Evolutionary conservation across 2,329 filamentous ascomycete genomes (phyloP).

Genomic region (Microdochium trichocladiopsis): DNA sequence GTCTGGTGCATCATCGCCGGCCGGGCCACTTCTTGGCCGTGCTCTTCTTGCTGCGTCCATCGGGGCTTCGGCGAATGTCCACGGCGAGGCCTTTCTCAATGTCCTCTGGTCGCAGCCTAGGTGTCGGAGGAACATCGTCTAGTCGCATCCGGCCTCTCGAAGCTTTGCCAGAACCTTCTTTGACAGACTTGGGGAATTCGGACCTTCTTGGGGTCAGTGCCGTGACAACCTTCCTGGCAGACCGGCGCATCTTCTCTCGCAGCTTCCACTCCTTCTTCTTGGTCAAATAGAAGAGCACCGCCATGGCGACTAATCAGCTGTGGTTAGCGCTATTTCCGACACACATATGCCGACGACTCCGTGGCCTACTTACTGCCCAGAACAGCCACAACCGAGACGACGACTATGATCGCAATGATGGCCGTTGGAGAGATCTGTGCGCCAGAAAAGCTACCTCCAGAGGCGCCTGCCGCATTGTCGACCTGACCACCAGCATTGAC

Average conservation of each 20-base stretch:
- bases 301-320: constrained; percentile 46
- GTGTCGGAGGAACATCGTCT: constrained; percentile 54
- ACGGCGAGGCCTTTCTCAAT: constrained; percentile 48
- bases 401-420: constrained; percentile 66
- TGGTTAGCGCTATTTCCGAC: background rate
- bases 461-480: constrained; percentile 55
- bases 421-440: constrained; percentile 61
- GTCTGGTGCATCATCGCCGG: background rate
- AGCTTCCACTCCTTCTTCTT: constrained; percentile 84
- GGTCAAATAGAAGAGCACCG: constrained; percentile 68
- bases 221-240: constrained; percentile 53
- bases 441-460: constrained; percentile 52
- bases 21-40: constrained; percentile 9
- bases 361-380: constrained; percentile 53
- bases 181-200: constrained; percentile 54
- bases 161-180: constrained; percentile 27
- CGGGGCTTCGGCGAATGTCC: constrained; percentile 12
- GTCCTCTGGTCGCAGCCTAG: constrained; percentile 45
- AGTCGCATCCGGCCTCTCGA: constrained; percentile 35
- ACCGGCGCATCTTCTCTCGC: constrained; percentile 63
- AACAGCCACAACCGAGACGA: constrained; percentile 60
- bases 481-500: constrained; percentile 24
- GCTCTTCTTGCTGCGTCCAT: constrained; percentile 19
- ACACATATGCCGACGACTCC: constrained; percentile 1
- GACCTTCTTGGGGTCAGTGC: constrained; percentile 55